Conservation (phyloP, 2,329 filamentous ascomycete species). For the Colletotrichum navitas region DNA sequence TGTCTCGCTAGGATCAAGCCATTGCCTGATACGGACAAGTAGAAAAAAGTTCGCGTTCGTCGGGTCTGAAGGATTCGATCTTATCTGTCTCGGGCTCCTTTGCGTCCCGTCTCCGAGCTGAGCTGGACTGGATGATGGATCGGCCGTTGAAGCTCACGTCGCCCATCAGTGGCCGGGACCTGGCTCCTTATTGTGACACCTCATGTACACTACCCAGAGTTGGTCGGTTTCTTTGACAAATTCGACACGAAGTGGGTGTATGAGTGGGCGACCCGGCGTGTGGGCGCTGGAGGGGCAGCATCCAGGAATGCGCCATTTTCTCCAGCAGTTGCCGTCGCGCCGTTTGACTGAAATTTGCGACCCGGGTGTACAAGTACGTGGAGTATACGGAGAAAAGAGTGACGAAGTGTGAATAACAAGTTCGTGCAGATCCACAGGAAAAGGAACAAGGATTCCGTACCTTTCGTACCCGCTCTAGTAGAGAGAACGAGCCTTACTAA, state of each 20-base stretch:
- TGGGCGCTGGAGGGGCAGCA: constrained; percentile 7
- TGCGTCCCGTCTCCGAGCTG: constrained; percentile 1
- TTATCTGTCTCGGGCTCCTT: constrained; percentile 21
- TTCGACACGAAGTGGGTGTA: constrained; percentile 32
- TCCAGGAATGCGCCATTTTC: constrained; percentile 41
- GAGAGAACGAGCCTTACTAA: neutral
- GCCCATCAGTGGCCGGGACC: constrained; percentile 10
- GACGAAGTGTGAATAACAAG: constrained; percentile 10
- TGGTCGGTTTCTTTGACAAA: constrained; percentile 16
- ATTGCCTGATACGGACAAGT: constrained; percentile 26
- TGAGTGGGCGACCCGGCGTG: constrained; percentile 25
- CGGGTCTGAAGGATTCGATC: neutral
- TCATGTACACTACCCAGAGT: neutral
- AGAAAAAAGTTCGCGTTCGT: constrained; percentile 17
- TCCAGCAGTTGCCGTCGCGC: neutral
- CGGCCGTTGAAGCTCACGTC: constrained; percentile 27
- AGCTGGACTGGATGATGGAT: neutral
- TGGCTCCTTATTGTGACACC: constrained; percentile 12
- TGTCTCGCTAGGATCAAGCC: constrained; percentile 14
- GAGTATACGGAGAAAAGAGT: neutral
- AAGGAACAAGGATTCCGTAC: constrained; percentile 15
- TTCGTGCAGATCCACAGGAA: constrained; percentile 28
- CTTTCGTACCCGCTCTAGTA: constrained; percentile 1
- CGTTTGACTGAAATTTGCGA: neutral
- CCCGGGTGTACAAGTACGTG: neutral